phyloP scores from a whole-genome alignment of 495 filamentous ascomycete species.

The Tuber brumale region DNA sequence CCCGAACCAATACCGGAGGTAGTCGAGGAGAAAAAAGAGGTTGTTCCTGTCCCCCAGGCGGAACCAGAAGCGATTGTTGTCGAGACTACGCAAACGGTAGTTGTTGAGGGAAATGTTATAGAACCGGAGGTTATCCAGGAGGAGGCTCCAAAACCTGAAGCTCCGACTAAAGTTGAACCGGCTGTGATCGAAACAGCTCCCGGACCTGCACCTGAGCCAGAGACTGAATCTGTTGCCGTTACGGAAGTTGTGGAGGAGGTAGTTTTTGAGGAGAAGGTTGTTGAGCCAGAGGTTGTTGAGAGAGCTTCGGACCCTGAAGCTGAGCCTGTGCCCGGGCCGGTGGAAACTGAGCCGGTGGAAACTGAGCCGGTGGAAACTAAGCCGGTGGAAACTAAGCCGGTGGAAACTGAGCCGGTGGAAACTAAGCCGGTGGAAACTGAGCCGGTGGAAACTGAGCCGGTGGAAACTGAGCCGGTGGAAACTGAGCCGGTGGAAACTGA shows the following conservation, averaged over 20 bases:
- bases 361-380: background rate
- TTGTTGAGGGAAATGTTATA: constrained; percentile 1
- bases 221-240: background rate
- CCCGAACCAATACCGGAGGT: constrained; percentile 11
- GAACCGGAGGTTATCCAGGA: background rate
- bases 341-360: background rate
- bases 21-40: constrained; percentile 12
- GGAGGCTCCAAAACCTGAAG: background rate
- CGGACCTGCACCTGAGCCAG: background rate
- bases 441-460: background rate
- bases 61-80: background rate
- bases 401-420: background rate
- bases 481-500: background rate
- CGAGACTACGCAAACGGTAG: constrained; percentile 1
- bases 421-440: too few relatives aligned
- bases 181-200: background rate
- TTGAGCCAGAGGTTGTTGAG: background rate
- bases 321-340: background rate
- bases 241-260: background rate
- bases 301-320: background rate
- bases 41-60: background rate
- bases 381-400: background rate
- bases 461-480: background rate
- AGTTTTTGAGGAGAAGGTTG: background rate
- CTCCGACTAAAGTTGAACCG: background rate